Base-by-base conservation (phyloP, 805 yeast genomes). In the Yamadazyma laniorum region DNA sequence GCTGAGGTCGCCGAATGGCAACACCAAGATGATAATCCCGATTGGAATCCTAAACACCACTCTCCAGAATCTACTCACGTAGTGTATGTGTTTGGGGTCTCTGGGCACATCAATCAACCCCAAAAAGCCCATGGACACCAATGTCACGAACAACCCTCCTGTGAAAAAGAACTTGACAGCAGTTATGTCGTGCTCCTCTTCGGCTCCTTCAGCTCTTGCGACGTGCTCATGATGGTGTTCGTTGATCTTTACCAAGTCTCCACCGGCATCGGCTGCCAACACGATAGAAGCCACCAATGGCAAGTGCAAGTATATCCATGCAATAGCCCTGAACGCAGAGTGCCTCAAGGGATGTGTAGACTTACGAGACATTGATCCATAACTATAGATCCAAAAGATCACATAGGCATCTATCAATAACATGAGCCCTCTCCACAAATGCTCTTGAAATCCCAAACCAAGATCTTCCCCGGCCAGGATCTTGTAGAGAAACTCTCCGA, bases 401-500 rank as follows among this genome's bases (percentile, higher is more conserved):
- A 59, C 40, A 48, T 70, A 79, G 2, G 83, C 76, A 31, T 68
- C 67, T 11, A 77, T 53, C 34, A 76, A 50, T 9, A 74, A 47
- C 39, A 75, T 62, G 5, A 77, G 45, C 0, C 77, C 83, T 35
- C 81, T 58, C n/a, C 69, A 70, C 15, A 74, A 56, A 29, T 63
- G 64, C 3, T 47, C 47, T 31, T 64, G 59, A 43, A 77, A 61
- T 0, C 82, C 82, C 2, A 52, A 39, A 1, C 72, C 75, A 28
- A 77, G 63, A 0, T 78, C 74, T n/a, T 66, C 59, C 0, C 56
- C 55, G 2, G 79, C 74, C 6, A 77, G 82, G 6, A 75, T 60
- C 28, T 70, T 72, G 49, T 72, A 77, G 11, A 79, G 56, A 45
- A 77, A 80, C 45, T 80, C 85, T 25, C 86, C 86, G 44, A 80